Percentiles rank a stretch among this genome's conserved stretches.
phyloP scores from a whole-genome alignment of 202 grass and related monocot species.

The Saccharum hybrid region DNA sequence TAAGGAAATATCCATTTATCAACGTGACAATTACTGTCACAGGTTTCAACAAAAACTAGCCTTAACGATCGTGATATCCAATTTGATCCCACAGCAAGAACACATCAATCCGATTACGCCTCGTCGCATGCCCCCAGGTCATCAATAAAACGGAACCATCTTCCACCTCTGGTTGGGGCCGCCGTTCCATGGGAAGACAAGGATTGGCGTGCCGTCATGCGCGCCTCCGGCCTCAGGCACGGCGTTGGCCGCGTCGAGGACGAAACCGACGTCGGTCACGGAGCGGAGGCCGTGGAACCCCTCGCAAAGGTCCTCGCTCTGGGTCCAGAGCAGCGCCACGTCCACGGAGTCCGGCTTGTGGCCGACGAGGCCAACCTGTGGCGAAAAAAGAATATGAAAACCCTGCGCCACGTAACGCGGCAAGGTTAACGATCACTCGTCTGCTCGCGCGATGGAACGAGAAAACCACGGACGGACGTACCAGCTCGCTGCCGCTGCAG shows the following conservation, averaged over 20 bases:
- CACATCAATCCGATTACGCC: background rate
- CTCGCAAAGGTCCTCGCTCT: background rate
- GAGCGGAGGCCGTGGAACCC: background rate
- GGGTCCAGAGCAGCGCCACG: slow-evolving; percentile 44
- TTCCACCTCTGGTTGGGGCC: slow-evolving; percentile 22
- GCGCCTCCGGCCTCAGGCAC: background rate
- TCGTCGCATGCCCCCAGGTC: too few species aligned
- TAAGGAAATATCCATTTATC: background rate
- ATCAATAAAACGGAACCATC: background rate
- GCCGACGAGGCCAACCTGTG: background rate
- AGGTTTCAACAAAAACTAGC: background rate
- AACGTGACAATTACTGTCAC: background rate
- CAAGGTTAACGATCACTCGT: background rate
- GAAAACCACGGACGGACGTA: background rate
- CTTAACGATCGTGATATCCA: background rate
- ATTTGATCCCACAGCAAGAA: background rate
- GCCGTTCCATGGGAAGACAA: slow-evolving; percentile 1
- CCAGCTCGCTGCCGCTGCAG: background rate
- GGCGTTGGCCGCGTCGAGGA: slow-evolving; percentile 8
- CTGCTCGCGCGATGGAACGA: background rate
- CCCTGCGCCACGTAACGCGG: background rate
- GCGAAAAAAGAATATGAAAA: background rate
- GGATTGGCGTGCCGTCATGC: slow-evolving; percentile 18
- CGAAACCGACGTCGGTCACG: background rate
- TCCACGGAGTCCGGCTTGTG: slow-evolving; percentile 29